Evolutionary conservation across 73 alveolate species (phyloP), one percentile per base, ranked within the genome.

Genomic region (Halteria grandinella): DNA sequence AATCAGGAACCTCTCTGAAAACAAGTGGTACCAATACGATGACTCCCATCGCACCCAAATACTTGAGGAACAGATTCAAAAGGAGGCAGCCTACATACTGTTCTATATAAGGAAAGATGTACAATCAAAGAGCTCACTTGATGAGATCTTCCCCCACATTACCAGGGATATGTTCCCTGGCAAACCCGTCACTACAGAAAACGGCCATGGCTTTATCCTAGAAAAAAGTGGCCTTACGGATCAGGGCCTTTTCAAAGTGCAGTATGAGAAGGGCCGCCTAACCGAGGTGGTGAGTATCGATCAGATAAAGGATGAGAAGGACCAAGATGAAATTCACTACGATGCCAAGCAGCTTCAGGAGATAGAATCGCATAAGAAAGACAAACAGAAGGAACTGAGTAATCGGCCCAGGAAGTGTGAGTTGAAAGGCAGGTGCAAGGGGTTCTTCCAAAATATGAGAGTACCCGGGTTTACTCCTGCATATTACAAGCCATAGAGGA

Each of bases 11-110:
- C 50, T 45, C 48, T 36, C 41, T 11, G 80, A 81, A 29, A 71
- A 84, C 37, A 60, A 84, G 53, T 93, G 98, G 98, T 93, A 72
- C 77, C 53, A 83, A 33, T 93, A 85, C 69, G 98, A 93, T 75
- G 98, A 93, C 81, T 69, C 82, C 11, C 14, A 57, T 6, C 64
- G 75, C 6, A 29, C 85, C 20, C 74, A 63, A 24, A 76, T 79
- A 34, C 75, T 78, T 33, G 89, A 58, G 34, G 80, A 77, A 45
- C 43, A 80, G 51, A 50, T 91, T 52, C 77, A 81, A 58, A 80
- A 88, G 31, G 85, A 91, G 53, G 63, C 60, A 14, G 95, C 97
- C 25, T 91, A 91, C 83, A 91, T 91, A 24, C 74, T 91, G 51
- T 74, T 91, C 63, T 91, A 91, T 62, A 71, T 40, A 5, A 47